Evolutionary conservation across 495 filamentous ascomycete species (phyloP).

Genomic region (Neurospora tetrasperma): DNA sequence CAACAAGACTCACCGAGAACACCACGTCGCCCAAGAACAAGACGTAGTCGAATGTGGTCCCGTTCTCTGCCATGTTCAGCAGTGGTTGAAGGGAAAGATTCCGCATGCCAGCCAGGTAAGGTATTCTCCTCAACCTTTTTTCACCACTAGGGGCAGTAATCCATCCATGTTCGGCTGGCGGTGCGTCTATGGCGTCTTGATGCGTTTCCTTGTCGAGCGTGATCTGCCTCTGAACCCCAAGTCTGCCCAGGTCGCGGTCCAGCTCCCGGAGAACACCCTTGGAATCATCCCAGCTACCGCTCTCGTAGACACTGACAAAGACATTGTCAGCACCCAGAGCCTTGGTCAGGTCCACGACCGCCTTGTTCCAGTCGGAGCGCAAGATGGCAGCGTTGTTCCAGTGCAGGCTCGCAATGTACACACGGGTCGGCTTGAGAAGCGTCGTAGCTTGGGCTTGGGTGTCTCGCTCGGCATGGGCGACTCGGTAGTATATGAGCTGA

Average conservation of each 20-base stretch:
- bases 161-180: conserved; percentile 42
- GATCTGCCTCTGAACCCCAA: conserved; percentile 45
- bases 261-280: conserved; percentile 55
- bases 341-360: conserved; percentile 44
- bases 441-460: conserved; percentile 1
- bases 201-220: conserved; percentile 46
- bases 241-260: conserved; percentile 40
- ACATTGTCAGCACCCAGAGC: conserved; percentile 55
- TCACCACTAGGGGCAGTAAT: conserved; percentile 39
- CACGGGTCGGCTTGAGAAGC: conserved; percentile 20
- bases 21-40: conserved; percentile 70
- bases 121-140: conserved; percentile 52
- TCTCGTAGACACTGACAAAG: conserved; percentile 60
- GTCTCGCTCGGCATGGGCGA: conserved; percentile 16
- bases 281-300: conserved; percentile 60
- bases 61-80: conserved; percentile 35
- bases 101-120: conserved; percentile 53
- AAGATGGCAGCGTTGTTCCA: conserved; percentile 63
- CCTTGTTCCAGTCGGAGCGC: conserved; percentile 50
- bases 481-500: conserved; percentile 20
- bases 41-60: conserved; percentile 54
- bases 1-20: conserved; percentile 45
- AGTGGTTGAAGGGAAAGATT: conserved; percentile 47
- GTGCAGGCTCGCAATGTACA: conserved; percentile 58
- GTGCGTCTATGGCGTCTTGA: conserved; percentile 43